A percentile compares a stretch with the other conserved stretches of the same genome.
Evolutionary conservation across 495 filamentous ascomycete genomes (phyloP).

Genomic region (Daldinia decipiens): DNA sequence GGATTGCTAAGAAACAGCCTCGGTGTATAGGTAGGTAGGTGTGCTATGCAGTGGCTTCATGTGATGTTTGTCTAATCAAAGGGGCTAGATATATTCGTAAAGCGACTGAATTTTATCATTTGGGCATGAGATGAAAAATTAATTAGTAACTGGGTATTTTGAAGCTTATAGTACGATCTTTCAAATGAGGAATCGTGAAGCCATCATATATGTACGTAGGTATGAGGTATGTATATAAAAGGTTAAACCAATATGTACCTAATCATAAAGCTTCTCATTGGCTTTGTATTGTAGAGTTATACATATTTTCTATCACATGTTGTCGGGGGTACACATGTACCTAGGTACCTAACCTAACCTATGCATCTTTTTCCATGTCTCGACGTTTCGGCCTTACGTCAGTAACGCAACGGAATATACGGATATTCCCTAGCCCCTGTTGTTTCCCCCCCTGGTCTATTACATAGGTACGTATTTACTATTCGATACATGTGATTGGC

Average conservation of each 20-base stretch:
- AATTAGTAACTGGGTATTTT: neutral
- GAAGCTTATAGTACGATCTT: neutral
- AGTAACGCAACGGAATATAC: neutral
- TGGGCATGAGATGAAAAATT: neutral
- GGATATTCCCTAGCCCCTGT: neutral
- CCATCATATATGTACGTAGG: neutral
- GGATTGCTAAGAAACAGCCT: neutral
- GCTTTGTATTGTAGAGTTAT: neutral
- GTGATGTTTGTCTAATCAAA: neutral
- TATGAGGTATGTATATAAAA: too few relatives aligned
- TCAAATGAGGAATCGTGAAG: neutral
- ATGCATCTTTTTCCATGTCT: neutral
- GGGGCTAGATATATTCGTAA: neutral
- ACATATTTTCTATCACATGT: slow-evolving; percentile 12
- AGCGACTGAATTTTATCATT: neutral
- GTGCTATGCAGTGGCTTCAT: too few relatives aligned
- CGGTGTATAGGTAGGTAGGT: neutral
- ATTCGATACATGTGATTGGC: neutral
- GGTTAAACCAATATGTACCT: neutral
- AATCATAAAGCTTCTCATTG: neutral
- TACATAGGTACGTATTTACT: neutral
- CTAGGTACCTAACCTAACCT: too few relatives aligned
- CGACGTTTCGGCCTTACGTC: slow-evolving; percentile 39
- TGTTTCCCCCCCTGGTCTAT: neutral
- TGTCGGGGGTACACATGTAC: too few relatives aligned